Conservation (phyloP, 2,329 filamentous ascomycete species). For the Diaporthe ampelina region DNA sequence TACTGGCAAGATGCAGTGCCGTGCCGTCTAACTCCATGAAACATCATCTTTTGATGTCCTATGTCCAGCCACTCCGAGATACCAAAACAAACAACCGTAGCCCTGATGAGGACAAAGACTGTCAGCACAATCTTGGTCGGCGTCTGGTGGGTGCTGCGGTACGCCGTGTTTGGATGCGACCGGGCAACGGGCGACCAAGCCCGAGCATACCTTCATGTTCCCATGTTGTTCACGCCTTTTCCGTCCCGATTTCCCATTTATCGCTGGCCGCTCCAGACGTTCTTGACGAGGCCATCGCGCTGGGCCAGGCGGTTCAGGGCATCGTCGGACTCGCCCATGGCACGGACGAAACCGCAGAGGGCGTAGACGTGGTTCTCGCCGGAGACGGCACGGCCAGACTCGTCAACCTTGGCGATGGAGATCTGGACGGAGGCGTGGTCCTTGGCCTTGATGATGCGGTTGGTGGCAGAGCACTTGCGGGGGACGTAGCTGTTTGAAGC, state of each 20-base stretch:
- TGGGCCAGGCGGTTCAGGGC: slow-evolving; percentile 95
- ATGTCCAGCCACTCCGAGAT: slow-evolving; percentile 42
- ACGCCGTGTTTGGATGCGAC: neutral
- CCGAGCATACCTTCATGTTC: slow-evolving; percentile 44
- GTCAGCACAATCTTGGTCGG: slow-evolving; percentile 16
- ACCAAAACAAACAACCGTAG: slow-evolving; percentile 40
- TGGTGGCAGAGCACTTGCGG: slow-evolving; percentile 98
- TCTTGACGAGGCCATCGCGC: slow-evolving; percentile 97
- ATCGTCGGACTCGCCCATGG: slow-evolving; percentile 98
- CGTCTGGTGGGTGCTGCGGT: no score
- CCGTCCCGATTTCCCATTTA: slow-evolving; percentile 55
- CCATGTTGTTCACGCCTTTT: slow-evolving; percentile 44
- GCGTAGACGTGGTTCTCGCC: slow-evolving; percentile 98
- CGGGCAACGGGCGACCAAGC: neutral
- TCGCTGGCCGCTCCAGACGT: slow-evolving; percentile 87
- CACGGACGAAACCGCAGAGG: slow-evolving; percentile 96
- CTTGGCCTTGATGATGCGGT: slow-evolving; percentile 99
- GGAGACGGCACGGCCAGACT: slow-evolving; percentile 93
- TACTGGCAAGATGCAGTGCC: slow-evolving; percentile 43
- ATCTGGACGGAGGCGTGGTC: slow-evolving; percentile 99
- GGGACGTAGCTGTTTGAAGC: slow-evolving; percentile 83
- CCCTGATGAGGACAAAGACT: slow-evolving; percentile 21
- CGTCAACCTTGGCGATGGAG: slow-evolving; percentile 97
- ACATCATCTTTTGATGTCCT: slow-evolving; percentile 40
- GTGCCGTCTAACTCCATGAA: slow-evolving; percentile 44